Evolutionary conservation across 1,284 basidiomycete genomes (phyloP).

Genomic region (Cutaneotrichosporon sp.): DNA sequence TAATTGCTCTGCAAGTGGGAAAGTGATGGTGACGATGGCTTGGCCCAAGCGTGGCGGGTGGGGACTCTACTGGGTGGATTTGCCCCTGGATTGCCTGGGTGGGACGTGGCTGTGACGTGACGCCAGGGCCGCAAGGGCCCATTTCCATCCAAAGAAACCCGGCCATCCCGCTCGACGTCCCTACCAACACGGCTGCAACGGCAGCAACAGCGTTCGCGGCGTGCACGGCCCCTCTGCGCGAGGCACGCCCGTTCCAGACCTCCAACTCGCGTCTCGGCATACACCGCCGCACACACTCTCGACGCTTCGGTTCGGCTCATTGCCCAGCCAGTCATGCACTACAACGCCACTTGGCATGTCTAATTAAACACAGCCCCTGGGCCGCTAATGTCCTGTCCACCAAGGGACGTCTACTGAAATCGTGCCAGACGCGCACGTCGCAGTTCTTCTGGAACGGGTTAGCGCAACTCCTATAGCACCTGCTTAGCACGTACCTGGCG

Average conservation of each 20-base stretch:
- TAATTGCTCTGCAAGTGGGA: too few species aligned
- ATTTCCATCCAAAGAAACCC: not conserved
- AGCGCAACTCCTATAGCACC: conserved; percentile 38
- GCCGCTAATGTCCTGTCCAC: too few species aligned
- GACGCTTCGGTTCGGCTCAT: too few species aligned
- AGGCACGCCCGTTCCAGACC: too few species aligned
- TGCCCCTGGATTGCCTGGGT: not conserved
- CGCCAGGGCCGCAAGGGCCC: not conserved
- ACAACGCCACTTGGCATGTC: not conserved
- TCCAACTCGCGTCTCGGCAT: too few species aligned
- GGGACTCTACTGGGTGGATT: not conserved
- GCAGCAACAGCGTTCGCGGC: too few species aligned
- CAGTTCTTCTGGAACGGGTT: conserved; percentile 65
- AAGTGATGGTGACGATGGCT: too few species aligned
- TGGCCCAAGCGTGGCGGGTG: not conserved
- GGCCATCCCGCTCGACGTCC: not conserved
- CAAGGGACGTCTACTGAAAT: conserved; percentile 55
- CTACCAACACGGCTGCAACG: too few species aligned
- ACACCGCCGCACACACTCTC: too few species aligned
- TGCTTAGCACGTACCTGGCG: conserved; percentile 33
- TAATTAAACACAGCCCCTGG: not conserved
- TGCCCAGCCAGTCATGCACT: not conserved
- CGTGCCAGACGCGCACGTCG: conserved; percentile 66
- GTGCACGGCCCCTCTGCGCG: too few species aligned
- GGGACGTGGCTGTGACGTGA: not conserved